phyloP scores from a whole-genome alignment of 768 basidiomycete species.

The Tulasnella sp. region DNA sequence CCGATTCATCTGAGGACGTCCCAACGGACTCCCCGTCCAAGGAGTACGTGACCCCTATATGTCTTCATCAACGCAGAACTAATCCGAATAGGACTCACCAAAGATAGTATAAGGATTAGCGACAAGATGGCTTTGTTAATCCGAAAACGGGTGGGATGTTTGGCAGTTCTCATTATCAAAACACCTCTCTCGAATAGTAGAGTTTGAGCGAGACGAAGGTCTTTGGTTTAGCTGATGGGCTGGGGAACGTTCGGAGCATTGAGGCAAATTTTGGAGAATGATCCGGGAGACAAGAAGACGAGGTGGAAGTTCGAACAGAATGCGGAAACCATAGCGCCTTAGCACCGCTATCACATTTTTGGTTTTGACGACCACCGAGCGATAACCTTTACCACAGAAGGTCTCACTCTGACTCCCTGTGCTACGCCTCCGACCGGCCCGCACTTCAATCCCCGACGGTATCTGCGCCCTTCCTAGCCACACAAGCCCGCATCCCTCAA shows the following conservation, averaged over 20 bases:
- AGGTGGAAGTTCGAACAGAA: not conserved
- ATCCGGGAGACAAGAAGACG: not conserved
- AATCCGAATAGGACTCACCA: not conserved
- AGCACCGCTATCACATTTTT: not conserved
- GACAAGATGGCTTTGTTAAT: not conserved
- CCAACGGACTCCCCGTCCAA: slow-evolving; percentile 3
- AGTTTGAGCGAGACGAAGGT: not conserved
- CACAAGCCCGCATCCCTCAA: no score
- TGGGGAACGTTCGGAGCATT: not conserved
- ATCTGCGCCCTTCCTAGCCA: no score
- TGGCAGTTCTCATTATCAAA: no score
- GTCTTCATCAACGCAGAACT: not conserved
- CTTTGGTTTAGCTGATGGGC: not conserved
- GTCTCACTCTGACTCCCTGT: no score
- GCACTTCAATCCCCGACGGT: no score
- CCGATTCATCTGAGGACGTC: slow-evolving; percentile 12
- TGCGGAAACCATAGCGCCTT: not conserved
- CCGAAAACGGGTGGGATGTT: no score
- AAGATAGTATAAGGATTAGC: not conserved
- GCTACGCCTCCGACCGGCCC: no score
- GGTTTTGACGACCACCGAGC: not conserved
- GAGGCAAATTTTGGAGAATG: not conserved
- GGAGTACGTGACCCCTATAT: not conserved
- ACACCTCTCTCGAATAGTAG: no score
- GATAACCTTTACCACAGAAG: no score